phyloP scores from a whole-genome alignment of 2,329 filamentous ascomycete species.

The Chaetoscypha palmicola region DNA sequence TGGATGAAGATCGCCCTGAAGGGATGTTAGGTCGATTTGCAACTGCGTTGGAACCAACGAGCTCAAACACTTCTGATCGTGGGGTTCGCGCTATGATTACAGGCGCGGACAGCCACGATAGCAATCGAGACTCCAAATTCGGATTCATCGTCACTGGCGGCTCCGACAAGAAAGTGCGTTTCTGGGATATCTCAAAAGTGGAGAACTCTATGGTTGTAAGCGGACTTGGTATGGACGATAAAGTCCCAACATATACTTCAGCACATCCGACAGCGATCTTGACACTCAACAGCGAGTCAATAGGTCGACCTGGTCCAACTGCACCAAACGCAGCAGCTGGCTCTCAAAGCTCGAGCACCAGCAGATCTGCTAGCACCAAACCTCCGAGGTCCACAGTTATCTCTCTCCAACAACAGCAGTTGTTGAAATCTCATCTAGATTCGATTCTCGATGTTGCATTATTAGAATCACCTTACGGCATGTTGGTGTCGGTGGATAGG shows the following conservation, averaged over 20 bases:
- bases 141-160: conserved; percentile 84
- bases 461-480: conserved; percentile 81
- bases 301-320: conserved; percentile 24
- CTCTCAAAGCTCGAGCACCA: conserved; percentile 24
- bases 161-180: conserved; percentile 83
- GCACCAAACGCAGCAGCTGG: conserved; percentile 29
- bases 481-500: conserved; percentile 86
- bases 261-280: conserved; percentile 56
- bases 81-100: conserved; percentile 71
- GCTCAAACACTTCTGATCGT: conserved; percentile 48
- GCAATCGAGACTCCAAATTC: conserved; percentile 65
- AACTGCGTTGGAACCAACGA: conserved; percentile 59
- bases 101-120: conserved; percentile 62
- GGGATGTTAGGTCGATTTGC: conserved; percentile 83
- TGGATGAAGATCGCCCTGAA: conserved; percentile 84
- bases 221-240: conserved; percentile 63
- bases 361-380: conserved; percentile 31
- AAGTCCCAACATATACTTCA: conserved; percentile 64
- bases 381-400: conserved; percentile 76
- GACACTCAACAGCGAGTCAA: conserved; percentile 56
- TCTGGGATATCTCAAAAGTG: conserved; percentile 79
- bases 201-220: conserved; percentile 77
- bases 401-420: conserved; percentile 76
- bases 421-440: conserved; percentile 83
- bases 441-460: conserved; percentile 82